Conservation (phyloP, 2,329 filamentous ascomycete genomes). For the Thelonectria discophora region DNA sequence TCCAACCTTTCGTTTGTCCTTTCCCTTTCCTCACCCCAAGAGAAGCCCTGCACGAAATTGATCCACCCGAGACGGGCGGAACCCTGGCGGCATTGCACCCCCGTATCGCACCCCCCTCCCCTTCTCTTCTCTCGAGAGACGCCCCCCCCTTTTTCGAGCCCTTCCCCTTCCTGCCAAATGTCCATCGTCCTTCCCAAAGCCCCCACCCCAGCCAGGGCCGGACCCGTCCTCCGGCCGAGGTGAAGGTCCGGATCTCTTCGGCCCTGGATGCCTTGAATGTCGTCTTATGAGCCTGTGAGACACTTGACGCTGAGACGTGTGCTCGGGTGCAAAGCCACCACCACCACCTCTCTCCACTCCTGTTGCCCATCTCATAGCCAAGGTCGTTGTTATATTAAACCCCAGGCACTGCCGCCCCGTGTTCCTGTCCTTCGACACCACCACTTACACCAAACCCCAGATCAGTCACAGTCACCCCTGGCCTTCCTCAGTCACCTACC, state of each 20-base stretch:
- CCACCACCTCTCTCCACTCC: conserved; percentile 24
- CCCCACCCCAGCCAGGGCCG: conserved; percentile 32
- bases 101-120: conserved; percentile 30
- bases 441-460: conserved; percentile 31
- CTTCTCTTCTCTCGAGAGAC: conserved; percentile 4
- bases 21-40: too few species aligned
- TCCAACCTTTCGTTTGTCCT: too few species aligned
- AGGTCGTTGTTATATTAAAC: conserved; percentile 39
- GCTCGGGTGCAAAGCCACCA: conserved; percentile 29
- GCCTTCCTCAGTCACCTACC: conserved; percentile 13
- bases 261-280: conserved; percentile 28
- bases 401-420: conserved; percentile 26
- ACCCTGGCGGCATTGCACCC: conserved; percentile 36
- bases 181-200: too few species aligned
- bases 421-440: background rate
- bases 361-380: conserved; percentile 13
- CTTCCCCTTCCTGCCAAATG: too few species aligned
- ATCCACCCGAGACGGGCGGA: conserved; percentile 33
- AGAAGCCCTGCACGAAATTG: conserved; percentile 23
- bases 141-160: too few species aligned
- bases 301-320: conserved; percentile 18
- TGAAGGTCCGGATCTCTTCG: conserved; percentile 41
- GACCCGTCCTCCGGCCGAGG: conserved; percentile 37
- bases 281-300: conserved; percentile 28
- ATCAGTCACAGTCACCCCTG: conserved; percentile 12